A percentile compares a stretch with the other conserved stretches of the same genome.
Evolutionary conservation across 768 basidiomycete genomes (phyloP).

Genomic region (Podaxis pistillaris): DNA sequence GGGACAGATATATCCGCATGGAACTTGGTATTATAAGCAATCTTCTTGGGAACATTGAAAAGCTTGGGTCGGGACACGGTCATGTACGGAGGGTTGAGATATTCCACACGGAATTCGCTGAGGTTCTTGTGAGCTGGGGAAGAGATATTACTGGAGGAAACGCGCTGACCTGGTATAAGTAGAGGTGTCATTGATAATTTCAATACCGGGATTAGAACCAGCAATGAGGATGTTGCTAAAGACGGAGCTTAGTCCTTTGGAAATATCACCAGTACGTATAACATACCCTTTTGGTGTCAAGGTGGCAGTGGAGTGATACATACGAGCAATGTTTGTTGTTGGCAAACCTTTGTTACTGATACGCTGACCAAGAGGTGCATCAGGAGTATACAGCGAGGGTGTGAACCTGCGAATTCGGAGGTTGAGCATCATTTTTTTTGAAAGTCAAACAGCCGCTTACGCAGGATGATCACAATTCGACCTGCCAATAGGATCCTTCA

Average conservation of each 20-base stretch:
- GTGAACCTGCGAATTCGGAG: conserved; percentile 23
- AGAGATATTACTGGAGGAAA: neutral
- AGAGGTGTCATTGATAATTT: conserved; percentile 24
- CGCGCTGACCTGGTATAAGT: conserved; percentile 23
- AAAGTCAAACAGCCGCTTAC: conserved; percentile 17
- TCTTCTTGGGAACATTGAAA: conserved; percentile 32
- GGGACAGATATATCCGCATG: conserved; percentile 33
- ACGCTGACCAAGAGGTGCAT: conserved; percentile 38
- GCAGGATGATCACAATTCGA: conserved; percentile 32
- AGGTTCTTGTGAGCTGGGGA: neutral
- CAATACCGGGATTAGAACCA: conserved; percentile 45
- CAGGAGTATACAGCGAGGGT: conserved; percentile 49
- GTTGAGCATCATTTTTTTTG: neutral
- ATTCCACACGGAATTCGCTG: conserved; percentile 42
- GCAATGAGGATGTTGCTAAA: conserved; percentile 31
- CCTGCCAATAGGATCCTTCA: conserved; percentile 25
- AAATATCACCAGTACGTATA: neutral
- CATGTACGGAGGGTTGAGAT: conserved; percentile 43
- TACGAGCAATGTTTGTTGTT: conserved; percentile 41
- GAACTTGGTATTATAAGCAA: conserved; percentile 36
- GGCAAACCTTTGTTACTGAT: conserved; percentile 47
- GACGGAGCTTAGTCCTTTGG: neutral
- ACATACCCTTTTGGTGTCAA: conserved; percentile 53
- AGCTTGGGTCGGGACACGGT: conserved; percentile 31
- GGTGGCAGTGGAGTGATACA: conserved; percentile 64